phyloP scores from a whole-genome alignment of 306 rosid genomes.

The Malus fusca region DNA sequence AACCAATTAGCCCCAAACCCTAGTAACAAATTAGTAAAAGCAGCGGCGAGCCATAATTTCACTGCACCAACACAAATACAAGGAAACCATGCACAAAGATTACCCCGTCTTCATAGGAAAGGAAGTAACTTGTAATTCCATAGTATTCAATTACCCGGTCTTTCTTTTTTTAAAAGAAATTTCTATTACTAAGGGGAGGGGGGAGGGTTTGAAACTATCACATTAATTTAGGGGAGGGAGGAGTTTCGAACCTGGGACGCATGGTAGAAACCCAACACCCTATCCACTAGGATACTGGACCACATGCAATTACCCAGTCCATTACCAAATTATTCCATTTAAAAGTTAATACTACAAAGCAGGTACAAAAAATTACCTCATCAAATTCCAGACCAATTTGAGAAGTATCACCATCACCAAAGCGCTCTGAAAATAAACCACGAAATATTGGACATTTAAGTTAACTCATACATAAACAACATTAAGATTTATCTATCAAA shows the following conservation, averaged over 20 bases:
- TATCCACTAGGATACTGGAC: background rate
- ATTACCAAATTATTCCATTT: background rate
- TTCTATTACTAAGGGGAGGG: too few species aligned
- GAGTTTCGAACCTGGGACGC: too few species aligned
- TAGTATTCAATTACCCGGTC: background rate
- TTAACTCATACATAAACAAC: background rate
- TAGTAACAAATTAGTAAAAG: background rate
- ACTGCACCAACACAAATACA: background rate
- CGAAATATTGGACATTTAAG: slow-evolving; percentile 14
- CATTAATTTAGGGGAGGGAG: too few species aligned
- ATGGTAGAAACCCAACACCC: too few species aligned
- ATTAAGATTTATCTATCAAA: background rate
- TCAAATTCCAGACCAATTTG: slow-evolving; percentile 97
- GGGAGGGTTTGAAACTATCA: too few species aligned
- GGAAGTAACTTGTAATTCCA: background rate
- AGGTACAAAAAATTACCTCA: slow-evolving; percentile 53
- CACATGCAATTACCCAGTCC: background rate
- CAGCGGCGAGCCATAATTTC: background rate
- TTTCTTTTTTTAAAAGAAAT: too few species aligned
- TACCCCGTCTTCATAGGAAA: too few species aligned
- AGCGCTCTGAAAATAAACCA: slow-evolving; percentile 61
- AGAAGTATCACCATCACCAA: slow-evolving; percentile 98
- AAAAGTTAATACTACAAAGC: background rate
- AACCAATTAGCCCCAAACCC: background rate
- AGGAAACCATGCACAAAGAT: background rate